Base-by-base conservation (phyloP, 129 eudicot genomes). In the Saposhnikovia divaricata region DNA sequence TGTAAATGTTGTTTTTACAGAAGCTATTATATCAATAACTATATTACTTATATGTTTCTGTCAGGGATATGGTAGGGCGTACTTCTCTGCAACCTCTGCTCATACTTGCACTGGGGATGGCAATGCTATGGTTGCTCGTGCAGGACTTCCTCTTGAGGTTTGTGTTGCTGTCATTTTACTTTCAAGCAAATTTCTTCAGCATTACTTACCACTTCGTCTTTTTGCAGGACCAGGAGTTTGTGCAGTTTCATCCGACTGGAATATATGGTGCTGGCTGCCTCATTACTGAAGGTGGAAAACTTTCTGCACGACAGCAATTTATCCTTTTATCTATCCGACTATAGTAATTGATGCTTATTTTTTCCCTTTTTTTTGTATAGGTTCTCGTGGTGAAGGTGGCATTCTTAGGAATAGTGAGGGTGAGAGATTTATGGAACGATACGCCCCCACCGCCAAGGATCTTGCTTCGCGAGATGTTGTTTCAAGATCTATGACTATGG, bases 41-140 rank as follows among this genome's bases (percentile, higher is more conserved):
- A 21, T 77, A 47, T 63, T 61, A 34, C 7, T 43, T 75, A 55
- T 55, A 23, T 80, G 75, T 81, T 44, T 73, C 57, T 82, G 61
- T 77, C 87, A 96, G 99, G 99, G 99, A 75, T 95, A 95, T 83
- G 99, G 99, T 43, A 86, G 99, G 38, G 92, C 97, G 45, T 95
- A 95, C 82, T 95, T 95, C 79, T 95, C 98, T 69, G 97, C 98
- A 57, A 95, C 98, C 68, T 95, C 98, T 75, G 98, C 98, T 80
- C 98, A 95, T 84, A 95, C 98, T 77, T 95, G 99, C 92, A 96
- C 99, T 14, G 98, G 99, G 83, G 99, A 96, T 84, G 99, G 99
- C 68, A 92, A 90, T 90, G 99, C 97, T 72, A 96, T 96, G 99
- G 99, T 96, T 90, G 98, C 99, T 43, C 99, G 99, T 87, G 98